Evolutionary conservation across 139 green algal genomes (phyloP).

Genomic region (Diplosphaera chodatii): DNA sequence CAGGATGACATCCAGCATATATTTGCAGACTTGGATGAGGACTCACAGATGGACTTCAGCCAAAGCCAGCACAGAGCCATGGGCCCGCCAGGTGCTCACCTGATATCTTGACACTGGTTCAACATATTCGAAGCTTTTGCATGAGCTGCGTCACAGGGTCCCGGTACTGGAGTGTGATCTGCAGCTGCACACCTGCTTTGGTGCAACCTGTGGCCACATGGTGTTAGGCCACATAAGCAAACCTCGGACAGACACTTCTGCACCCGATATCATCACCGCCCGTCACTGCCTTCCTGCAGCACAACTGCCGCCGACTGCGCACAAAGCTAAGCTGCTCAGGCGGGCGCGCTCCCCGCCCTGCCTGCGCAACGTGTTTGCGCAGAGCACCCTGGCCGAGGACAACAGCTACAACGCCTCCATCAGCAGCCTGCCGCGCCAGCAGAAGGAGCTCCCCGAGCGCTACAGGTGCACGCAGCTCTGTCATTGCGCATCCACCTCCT

Average conservation of each 20-base stretch:
- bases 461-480: no score
- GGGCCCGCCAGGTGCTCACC: background rate
- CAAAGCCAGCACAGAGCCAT: background rate
- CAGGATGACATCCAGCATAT: background rate
- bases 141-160: no score
- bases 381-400: constrained; percentile 9
- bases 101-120: no score
- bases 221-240: no score
- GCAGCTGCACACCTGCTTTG: no score
- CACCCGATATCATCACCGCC: background rate
- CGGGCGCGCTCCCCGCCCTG: constrained; percentile 33
- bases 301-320: background rate
- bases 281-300: background rate
- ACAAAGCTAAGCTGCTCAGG: background rate
- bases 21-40: background rate
- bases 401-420: background rate
- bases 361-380: constrained; percentile 34
- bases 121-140: no score
- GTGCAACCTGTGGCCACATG: no score
- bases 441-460: background rate
- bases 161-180: no score
- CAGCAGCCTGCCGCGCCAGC: background rate
- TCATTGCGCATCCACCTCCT: no score
- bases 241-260: no score
- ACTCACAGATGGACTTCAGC: background rate